Conservation (phyloP, 2,329 filamentous ascomycete species). For the Ceratocystis huliohia region DNA sequence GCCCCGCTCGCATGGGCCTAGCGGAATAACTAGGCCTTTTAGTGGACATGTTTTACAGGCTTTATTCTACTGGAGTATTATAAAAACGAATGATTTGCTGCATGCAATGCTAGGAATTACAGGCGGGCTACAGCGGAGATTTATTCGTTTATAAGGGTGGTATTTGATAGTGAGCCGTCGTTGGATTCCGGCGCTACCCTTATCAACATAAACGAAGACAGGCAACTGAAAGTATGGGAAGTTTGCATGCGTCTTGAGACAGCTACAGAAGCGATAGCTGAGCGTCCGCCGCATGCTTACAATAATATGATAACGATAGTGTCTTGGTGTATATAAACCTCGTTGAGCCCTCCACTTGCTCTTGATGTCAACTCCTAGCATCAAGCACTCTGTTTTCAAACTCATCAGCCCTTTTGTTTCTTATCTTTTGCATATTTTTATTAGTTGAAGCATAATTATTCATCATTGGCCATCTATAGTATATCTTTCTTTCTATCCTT, state of each 20-base stretch:
- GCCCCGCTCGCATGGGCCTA: not conserved
- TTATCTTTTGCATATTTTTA: not conserved
- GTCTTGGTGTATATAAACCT: not conserved
- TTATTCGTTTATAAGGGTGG: not conserved
- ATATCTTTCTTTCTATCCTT: not conserved
- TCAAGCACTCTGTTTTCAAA: not conserved
- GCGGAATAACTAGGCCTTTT: not conserved
- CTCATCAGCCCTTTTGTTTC: not conserved
- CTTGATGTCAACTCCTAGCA: not conserved
- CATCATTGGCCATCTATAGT: not conserved
- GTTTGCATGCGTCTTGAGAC: not conserved
- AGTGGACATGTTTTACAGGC: not conserved
- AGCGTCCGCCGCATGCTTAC: not conserved
- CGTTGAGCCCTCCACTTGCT: not conserved
- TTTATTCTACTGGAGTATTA: not conserved
- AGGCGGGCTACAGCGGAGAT: not conserved
- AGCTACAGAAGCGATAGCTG: not conserved
- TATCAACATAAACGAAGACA: not conserved
- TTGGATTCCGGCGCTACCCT: conserved; percentile 1
- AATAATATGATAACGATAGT: not conserved
- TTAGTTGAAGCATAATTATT: not conserved
- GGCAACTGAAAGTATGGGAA: not conserved
- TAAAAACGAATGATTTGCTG: too few relatives aligned
- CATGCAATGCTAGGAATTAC: not conserved
- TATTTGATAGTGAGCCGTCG: not conserved